Evolutionary conservation across 2,329 filamentous ascomycete species (phyloP), one percentile per base, ranked within the genome.

Genomic region (Neospermospora avenae): DNA sequence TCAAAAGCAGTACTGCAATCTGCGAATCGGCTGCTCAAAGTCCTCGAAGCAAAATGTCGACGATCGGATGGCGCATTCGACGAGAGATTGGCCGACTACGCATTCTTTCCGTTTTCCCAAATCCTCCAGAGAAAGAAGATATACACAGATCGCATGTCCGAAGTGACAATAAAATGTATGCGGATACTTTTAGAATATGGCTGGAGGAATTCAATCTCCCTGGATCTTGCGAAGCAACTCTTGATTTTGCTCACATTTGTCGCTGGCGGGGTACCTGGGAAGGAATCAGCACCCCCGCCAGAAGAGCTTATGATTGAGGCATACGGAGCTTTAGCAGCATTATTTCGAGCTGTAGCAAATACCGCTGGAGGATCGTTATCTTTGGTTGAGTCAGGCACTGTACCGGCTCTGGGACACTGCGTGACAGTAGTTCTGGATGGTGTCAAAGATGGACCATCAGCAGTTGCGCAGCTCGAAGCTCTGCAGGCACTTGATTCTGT

Each of bases 81-180:
- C 72, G 82, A 87, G 55, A 93, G 92, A 72, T 78, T 98, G 18
- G 91, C 93, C 14, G 93, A 97, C 77, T 99, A 98, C 78, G 83
- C 90, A 70, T 98, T 98, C 78, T 96, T 97, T 64, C 95, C 95
- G 0, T 78, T 99, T 0, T 92, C 91, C 0, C 89, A 95, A 67
- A 85, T 98, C 41, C 87, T 99, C 68, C 87, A 91, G 60, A 83
- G 86, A 63, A 88, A 90, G 66, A 84, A 89, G 63, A 80, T 82
- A 51, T 84, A 93, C 57, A 86, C 93, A 0, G 82, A 89, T 49
- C 82, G 83, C 37, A 78, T 90, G 42, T 77, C 95, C 7, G 95
- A 99, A 72, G 75, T 89, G 45, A 87, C 88, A 31, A 79, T 97
- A 48, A 85, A 86, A 71, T 93, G 90, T 67, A 78, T 97, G 35